Evolutionary conservation across 345 rosid genomes (phyloP).

Genomic region (Abelmoschus esculentus): DNA sequence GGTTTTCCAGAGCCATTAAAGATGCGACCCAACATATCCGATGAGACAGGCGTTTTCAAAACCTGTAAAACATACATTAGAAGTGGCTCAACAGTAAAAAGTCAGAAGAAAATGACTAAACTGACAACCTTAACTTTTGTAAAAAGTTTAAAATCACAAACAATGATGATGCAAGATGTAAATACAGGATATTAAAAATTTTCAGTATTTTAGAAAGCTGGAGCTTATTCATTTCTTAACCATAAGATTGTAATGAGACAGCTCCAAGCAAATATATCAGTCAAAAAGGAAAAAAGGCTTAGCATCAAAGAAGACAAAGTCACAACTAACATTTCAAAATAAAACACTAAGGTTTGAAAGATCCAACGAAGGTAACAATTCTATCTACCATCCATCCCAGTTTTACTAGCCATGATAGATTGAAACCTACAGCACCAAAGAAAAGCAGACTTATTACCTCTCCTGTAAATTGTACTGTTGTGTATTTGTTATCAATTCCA

Average conservation of each 20-base stretch:
- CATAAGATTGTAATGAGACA: not conserved
- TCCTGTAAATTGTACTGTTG: constrained; percentile 91
- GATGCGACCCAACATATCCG: constrained; percentile 94
- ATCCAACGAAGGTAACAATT: not conserved
- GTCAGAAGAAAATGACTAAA: not conserved
- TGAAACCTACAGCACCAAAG: not conserved
- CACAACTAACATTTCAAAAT: not conserved
- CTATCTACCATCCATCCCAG: not conserved
- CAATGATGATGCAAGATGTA: not conserved
- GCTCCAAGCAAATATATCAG: not conserved
- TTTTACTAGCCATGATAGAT: not conserved
- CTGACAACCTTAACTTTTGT: not conserved
- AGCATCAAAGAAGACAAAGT: not conserved
- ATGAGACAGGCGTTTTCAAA: constrained; percentile 77
- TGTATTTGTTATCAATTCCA: constrained; percentile 87
- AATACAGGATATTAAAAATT: not conserved
- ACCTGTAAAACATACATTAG: constrained; percentile 38
- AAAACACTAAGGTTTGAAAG: not conserved
- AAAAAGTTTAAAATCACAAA: not conserved
- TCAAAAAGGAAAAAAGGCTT: not conserved
- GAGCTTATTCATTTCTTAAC: not conserved
- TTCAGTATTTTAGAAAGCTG: not conserved
- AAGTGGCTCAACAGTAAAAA: not conserved
- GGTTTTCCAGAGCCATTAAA: constrained; percentile 97
- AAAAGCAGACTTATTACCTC: constrained; percentile 39